A percentile compares a stretch with the other conserved stretches of the same genome.
Evolutionary conservation across 768 basidiomycete genomes (phyloP).

Genomic region (Vishniacozyma victoriae): DNA sequence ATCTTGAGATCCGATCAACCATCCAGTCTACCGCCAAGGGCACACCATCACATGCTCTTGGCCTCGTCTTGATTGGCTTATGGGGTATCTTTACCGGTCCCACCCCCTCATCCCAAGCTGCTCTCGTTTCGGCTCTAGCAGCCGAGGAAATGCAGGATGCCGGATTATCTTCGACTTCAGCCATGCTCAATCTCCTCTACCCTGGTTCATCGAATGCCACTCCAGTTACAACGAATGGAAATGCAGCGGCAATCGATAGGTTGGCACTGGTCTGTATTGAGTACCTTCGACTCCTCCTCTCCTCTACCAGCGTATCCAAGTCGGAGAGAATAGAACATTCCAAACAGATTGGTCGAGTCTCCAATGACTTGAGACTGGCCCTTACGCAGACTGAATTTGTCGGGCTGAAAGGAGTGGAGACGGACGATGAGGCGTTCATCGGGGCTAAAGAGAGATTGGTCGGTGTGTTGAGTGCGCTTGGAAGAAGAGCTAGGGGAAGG

Average conservation of each 20-base stretch:
- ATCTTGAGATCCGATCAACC: constrained; percentile 31
- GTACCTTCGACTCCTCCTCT: constrained; percentile 34
- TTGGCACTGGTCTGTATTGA: constrained; percentile 42
- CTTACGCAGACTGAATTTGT: constrained; percentile 38
- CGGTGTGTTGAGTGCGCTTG: constrained; percentile 23
- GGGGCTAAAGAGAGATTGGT: constrained; percentile 31
- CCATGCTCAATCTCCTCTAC: constrained; percentile 33
- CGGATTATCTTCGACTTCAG: constrained; percentile 27
- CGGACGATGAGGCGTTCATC: neutral
- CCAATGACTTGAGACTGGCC: constrained; percentile 23
- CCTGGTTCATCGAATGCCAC: constrained; percentile 3
- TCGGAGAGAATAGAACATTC: too few relatives aligned
- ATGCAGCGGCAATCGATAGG: constrained; percentile 37
- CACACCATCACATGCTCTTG: constrained; percentile 38
- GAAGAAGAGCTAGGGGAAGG: constrained; percentile 26
- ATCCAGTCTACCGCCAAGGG: constrained; percentile 28
- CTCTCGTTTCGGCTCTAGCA: constrained; percentile 37
- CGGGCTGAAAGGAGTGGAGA: constrained; percentile 11
- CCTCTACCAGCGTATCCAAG: too few relatives aligned
- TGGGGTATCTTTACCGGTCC: constrained; percentile 41
- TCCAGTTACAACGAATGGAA: neutral
- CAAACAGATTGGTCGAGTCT: constrained; percentile 14
- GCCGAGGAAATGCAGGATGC: constrained; percentile 21
- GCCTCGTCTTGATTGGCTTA: constrained; percentile 41
- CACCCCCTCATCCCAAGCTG: constrained; percentile 25